phyloP scores from a whole-genome alignment of 225 moss, liverwort and hornwort species.

The Sphagnum contortum region DNA sequence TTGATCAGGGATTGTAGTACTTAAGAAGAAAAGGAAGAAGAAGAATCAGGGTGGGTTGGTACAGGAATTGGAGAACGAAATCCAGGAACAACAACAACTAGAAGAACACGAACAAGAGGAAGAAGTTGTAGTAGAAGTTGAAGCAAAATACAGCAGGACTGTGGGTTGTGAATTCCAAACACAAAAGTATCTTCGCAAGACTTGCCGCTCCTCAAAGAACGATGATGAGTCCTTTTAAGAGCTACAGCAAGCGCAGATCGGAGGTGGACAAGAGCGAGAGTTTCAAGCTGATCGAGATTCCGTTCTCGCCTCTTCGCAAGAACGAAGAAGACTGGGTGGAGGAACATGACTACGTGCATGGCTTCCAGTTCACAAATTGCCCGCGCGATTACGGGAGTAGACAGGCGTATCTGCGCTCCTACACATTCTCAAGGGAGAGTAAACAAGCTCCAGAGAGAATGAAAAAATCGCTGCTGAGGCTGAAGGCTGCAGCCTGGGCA shows the following conservation, averaged over 20 bases:
- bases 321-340: slow-evolving; percentile 12
- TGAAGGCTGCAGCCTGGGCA: slow-evolving; percentile 49
- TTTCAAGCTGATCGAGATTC: slow-evolving; percentile 31
- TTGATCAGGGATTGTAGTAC: too few species aligned
- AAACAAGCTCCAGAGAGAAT: slow-evolving; percentile 30
- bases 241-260: slow-evolving; percentile 16
- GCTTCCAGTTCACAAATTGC: slow-evolving; percentile 1
- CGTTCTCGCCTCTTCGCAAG: slow-evolving; percentile 26
- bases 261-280: slow-evolving; percentile 20
- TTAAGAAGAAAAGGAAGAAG: too few species aligned
- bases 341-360: background rate
- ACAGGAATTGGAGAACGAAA: too few species aligned
- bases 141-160: too few species aligned
- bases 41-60: too few species aligned
- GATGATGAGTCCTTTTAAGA: too few species aligned
- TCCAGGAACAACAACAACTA: too few species aligned
- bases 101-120: too few species aligned
- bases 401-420: slow-evolving; percentile 55
- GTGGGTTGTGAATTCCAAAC: too few species aligned
- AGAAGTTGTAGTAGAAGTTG: too few species aligned
- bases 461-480: slow-evolving; percentile 35
- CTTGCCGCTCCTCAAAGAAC: too few species aligned
- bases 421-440: slow-evolving; percentile 44
- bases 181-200: too few species aligned
- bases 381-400: slow-evolving; percentile 49